Evolutionary conservation across 495 filamentous ascomycete genomes (phyloP).

Genomic region (Penicillium longicatenatum): DNA sequence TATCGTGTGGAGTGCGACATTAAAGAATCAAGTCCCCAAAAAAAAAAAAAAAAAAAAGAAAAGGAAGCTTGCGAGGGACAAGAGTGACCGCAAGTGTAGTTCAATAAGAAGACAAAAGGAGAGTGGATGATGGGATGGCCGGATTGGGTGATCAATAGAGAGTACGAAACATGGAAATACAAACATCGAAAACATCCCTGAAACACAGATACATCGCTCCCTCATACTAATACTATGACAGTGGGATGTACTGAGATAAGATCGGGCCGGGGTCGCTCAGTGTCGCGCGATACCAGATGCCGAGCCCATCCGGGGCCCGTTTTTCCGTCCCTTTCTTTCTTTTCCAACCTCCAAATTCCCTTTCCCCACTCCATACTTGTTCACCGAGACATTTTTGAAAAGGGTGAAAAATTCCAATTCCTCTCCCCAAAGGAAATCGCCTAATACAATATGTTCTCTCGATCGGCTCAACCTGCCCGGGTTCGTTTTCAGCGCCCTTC

Average conservation of each 20-base stretch:
- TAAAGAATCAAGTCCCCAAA: neutral
- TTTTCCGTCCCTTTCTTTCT: conserved; percentile 37
- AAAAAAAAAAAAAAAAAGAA: too few relatives aligned
- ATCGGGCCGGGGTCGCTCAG: conserved; percentile 37
- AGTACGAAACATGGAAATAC: neutral
- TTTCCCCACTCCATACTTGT: conserved; percentile 7
- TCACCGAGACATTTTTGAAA: neutral
- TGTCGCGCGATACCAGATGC: conserved; percentile 28
- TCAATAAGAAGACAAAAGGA: conserved; percentile 20
- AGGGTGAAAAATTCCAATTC: neutral
- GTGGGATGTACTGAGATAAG: conserved; percentile 34
- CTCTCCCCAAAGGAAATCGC: conserved; percentile 10
- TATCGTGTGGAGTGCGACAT: neutral
- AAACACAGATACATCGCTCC: neutral
- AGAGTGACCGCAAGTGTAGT: conserved; percentile 5
- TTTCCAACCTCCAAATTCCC: conserved; percentile 15
- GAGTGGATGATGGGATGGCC: neutral
- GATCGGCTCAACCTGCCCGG: conserved; percentile 34
- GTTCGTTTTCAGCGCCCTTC: conserved; percentile 14
- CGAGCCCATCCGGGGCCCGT: conserved; percentile 44
- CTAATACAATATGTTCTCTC: conserved; percentile 27
- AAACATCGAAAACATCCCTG: neutral
- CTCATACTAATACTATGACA: neutral
- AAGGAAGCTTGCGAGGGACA: neutral
- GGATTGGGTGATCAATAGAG: conserved; percentile 21